phyloP scores from a whole-genome alignment of 192 early-diverging fungal genomes.

The Funneliformis mosseae region DNA sequence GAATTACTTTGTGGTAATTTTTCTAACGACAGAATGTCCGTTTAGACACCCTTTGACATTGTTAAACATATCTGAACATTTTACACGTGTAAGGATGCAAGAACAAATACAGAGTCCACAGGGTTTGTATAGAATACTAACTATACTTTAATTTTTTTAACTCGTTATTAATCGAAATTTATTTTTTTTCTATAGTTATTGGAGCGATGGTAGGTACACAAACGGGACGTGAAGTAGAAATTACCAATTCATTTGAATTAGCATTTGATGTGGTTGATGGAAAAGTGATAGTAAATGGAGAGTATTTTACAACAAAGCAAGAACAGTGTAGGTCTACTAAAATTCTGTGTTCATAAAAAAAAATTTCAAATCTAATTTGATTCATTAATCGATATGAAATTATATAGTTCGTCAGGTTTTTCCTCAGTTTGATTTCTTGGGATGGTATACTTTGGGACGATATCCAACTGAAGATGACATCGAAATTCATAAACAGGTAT shows the following conservation, averaged over 20 bases:
- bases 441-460: slow-evolving; percentile 80
- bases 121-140: background rate
- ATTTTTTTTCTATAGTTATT: slow-evolving; percentile 52
- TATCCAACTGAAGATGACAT: slow-evolving; percentile 64
- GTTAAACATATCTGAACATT: slow-evolving; percentile 88
- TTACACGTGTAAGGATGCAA: slow-evolving; percentile 72
- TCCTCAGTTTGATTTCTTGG: slow-evolving; percentile 78
- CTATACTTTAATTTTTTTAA: background rate
- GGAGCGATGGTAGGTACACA: slow-evolving; percentile 79
- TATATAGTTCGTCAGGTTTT: slow-evolving; percentile 78
- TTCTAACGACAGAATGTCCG: slow-evolving; percentile 36
- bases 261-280: slow-evolving; percentile 46
- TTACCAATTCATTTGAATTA: slow-evolving; percentile 85
- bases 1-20: background rate
- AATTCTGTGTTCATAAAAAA: background rate
- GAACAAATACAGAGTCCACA: slow-evolving; percentile 35
- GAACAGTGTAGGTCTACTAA: slow-evolving; percentile 70
- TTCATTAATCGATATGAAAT: background rate
- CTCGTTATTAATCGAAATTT: background rate
- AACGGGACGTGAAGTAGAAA: slow-evolving; percentile 78
- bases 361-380: background rate
- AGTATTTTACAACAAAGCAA: slow-evolving; percentile 70
- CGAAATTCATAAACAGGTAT: slow-evolving; percentile 75
- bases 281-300: slow-evolving; percentile 57
- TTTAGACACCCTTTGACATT: slow-evolving; percentile 85